Evolutionary conservation across 345 rosid genomes (phyloP), one percentile per base, ranked within the genome.

Genomic region (Syzygium aqueum): DNA sequence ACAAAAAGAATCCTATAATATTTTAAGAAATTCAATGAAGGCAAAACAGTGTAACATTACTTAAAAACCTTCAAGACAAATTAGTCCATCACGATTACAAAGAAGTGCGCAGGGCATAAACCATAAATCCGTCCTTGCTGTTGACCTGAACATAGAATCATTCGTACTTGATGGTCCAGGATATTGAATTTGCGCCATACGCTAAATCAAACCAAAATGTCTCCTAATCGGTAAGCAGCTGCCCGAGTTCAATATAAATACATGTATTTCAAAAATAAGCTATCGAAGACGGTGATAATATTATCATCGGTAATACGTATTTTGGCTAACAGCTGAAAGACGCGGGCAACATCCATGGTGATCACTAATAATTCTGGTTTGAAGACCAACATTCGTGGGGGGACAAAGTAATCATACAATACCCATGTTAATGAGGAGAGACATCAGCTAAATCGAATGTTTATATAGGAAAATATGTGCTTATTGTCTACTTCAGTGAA

Each of bases 101-200:
- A 67, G 46, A 21, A 33, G 80, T 17, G 80, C 78, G 12, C 0
- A 2, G 46, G 46, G 25, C 21, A 6, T 33, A 33, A 33, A 56
- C 3, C 78, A 17, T 67, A 8, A 67, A 67, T 17, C 4, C 1
- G 5, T 33, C 9, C 25, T 33, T 17, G 3, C 33, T 19, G 25
- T 33, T 16, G 23, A 73, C 46, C 25, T 67, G 33, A 67, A 67
- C 5, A 67, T 67, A 67, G 40, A 1, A 67, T 67, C 78, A 33
- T 67, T 7, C 2, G 11, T 30, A 30, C 23, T 30, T 1, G 3
- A 65, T 30, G 77, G 40, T 8, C 8, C 17, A 11, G 19, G 23
- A 17, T 17, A 21, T 67, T 67, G 12, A 33, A 33, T 67, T 0
- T 0, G 0, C 16, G 12, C 33, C 56, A 7, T 5, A 16, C 1